Percentiles rank a stretch among this genome's conserved stretches.
These are phyloP conservation scores for Graphiopsis chlorocephala DNA, from an alignment of 2,329 filamentous ascomycete genomes.

Conservation along the genomic window DNA sequence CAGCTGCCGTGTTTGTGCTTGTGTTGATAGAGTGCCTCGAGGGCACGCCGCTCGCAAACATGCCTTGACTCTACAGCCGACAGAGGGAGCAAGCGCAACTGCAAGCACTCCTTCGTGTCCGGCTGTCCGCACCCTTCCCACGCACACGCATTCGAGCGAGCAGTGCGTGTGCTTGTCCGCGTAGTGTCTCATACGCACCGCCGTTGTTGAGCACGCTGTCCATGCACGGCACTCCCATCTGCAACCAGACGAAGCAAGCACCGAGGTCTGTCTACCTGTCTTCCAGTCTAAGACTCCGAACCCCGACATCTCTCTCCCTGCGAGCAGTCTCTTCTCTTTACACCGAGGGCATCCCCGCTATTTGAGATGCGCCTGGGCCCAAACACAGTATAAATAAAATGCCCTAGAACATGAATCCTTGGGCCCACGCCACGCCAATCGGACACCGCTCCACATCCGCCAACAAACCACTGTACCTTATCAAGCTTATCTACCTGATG, in stretches of 20 bases:
- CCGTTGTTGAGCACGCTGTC: conserved; percentile 1
- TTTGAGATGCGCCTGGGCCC: no score
- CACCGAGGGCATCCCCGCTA: background rate
- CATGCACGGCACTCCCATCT: background rate
- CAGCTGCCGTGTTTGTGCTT: background rate
- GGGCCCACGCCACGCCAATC: background rate
- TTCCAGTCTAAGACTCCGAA: background rate
- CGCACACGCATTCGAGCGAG: no score
- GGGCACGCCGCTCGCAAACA: background rate
- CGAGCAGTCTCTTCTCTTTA: background rate
- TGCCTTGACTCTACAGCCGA: background rate
- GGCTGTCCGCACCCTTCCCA: background rate
- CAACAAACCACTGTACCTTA: background rate
- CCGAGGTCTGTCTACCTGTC: background rate
- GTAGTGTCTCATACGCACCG: background rate
- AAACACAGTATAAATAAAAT: no score
- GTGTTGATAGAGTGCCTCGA: no score
- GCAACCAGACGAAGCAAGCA: conserved; percentile 4
- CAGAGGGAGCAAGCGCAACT: background rate
- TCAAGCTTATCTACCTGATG: background rate
- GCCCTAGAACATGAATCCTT: no score
- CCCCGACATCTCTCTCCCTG: background rate
- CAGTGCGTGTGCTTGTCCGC: background rate
- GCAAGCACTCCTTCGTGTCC: background rate
- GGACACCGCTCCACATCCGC: background rate